Evolutionary conservation across 768 basidiomycete genomes (phyloP).

Genomic region (Russula earlei): DNA sequence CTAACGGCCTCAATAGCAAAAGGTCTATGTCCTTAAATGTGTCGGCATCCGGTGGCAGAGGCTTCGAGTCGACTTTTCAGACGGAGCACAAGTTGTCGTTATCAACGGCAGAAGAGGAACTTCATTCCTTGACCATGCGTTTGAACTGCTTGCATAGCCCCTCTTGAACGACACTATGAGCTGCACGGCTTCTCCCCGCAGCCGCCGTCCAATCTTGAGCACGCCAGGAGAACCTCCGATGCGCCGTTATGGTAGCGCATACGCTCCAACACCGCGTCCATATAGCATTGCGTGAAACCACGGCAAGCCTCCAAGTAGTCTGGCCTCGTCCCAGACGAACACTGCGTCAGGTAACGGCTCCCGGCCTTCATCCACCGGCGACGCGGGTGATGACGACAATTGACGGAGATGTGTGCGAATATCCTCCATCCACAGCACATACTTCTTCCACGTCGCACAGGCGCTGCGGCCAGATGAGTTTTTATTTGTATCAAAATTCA

Average conservation of each 20-base stretch:
- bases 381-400: too few relatives aligned
- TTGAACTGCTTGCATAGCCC: not conserved
- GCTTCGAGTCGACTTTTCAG: not conserved
- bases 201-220: not conserved
- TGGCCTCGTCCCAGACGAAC: not conserved
- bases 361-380: too few relatives aligned
- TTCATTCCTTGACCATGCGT: not conserved
- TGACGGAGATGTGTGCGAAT: not conserved
- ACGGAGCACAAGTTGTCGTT: not conserved
- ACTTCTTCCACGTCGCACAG: not conserved
- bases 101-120: too few relatives aligned
- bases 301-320: not conserved
- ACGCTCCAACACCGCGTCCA: not conserved
- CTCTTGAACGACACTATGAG: not conserved
- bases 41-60: not conserved
- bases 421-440: not conserved
- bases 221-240: not conserved
- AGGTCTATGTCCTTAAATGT: not conserved
- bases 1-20: not conserved
- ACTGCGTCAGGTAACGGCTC: not conserved
- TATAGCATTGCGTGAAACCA: not conserved
- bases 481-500: not conserved
- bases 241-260: not conserved
- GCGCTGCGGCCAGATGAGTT: not conserved
- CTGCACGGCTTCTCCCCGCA: not conserved